phyloP scores from a whole-genome alignment of 2,329 filamentous ascomycete genomes.

The Xylaria sp. region DNA sequence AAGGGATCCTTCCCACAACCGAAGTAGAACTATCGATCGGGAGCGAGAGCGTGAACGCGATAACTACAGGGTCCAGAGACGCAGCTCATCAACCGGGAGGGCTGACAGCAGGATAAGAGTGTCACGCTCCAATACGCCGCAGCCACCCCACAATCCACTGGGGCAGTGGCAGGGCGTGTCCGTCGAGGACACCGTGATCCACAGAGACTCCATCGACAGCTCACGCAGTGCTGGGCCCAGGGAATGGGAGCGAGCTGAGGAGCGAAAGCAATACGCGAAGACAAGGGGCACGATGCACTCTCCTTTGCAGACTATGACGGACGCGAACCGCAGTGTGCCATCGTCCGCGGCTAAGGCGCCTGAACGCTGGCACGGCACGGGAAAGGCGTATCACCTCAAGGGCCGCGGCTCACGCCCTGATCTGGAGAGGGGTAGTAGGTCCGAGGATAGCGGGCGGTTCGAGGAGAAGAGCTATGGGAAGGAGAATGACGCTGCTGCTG shows the following conservation, averaged over 20 bases:
- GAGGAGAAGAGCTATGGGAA: not conserved
- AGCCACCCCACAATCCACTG: not conserved
- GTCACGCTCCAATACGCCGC: not conserved
- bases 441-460: constrained; percentile 24
- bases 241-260: not conserved
- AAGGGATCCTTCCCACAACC: constrained; percentile 12
- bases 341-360: constrained; percentile 53
- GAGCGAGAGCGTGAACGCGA: constrained; percentile 7
- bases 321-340: constrained; percentile 52
- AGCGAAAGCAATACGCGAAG: not conserved
- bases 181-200: constrained; percentile 22
- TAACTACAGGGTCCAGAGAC: not conserved
- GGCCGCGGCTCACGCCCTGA: constrained; percentile 25
- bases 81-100: constrained; percentile 3
- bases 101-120: not conserved
- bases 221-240: not conserved
- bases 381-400: constrained; percentile 26
- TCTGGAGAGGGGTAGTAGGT: not conserved
- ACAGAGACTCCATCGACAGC: constrained; percentile 16
- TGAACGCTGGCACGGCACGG: constrained; percentile 44
- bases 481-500: constrained; percentile 1
- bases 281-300: not conserved
- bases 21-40: not conserved
- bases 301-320: constrained; percentile 49
- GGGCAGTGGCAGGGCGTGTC: constrained; percentile 25